Conservation (phyloP, 2,329 filamentous ascomycete species). For the Escovopsis sp. region DNA sequence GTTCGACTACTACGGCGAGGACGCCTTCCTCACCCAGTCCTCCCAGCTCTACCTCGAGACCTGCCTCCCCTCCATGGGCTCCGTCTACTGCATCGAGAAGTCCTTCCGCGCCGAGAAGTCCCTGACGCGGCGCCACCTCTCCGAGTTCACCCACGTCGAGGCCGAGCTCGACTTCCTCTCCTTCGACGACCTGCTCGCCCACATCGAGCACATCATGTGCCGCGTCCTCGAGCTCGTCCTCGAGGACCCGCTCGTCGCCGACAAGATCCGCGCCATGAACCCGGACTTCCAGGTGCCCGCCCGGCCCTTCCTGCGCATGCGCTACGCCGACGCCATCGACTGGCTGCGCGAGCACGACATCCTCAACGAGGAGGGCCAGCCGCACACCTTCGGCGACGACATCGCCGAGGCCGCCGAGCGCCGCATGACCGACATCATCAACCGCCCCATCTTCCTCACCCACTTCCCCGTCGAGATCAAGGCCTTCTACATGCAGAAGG, state of each 20-base stretch:
- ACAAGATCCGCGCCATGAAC: constrained; percentile 74
- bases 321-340: constrained; percentile 81
- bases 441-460: constrained; percentile 86
- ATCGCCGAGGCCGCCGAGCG: constrained; percentile 96
- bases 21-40: constrained; percentile 88
- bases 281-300: constrained; percentile 69
- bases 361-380: constrained; percentile 79
- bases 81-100: constrained; percentile 96
- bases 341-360: constrained; percentile 89
- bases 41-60: constrained; percentile 97
- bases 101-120: constrained; percentile 98
- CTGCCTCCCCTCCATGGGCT: constrained; percentile 73
- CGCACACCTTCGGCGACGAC: constrained; percentile 87
- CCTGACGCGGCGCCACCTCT: constrained; percentile 81
- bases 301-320: constrained; percentile 87
- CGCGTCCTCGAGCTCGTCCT: constrained; percentile 67
- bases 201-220: constrained; percentile 79
- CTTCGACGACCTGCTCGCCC: constrained; percentile 74
- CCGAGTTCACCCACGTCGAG: constrained; percentile 95
- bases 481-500: constrained; percentile 98
- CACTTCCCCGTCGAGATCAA: constrained; percentile 98
- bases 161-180: constrained; percentile 91
- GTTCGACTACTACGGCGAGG: constrained; percentile 77
- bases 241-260: constrained; percentile 55
- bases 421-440: constrained; percentile 92